These are phyloP conservation scores for Saksenaea vasiformis DNA, from an alignment of 371 early-diverging fungal species.

Conservation along the genomic window DNA sequence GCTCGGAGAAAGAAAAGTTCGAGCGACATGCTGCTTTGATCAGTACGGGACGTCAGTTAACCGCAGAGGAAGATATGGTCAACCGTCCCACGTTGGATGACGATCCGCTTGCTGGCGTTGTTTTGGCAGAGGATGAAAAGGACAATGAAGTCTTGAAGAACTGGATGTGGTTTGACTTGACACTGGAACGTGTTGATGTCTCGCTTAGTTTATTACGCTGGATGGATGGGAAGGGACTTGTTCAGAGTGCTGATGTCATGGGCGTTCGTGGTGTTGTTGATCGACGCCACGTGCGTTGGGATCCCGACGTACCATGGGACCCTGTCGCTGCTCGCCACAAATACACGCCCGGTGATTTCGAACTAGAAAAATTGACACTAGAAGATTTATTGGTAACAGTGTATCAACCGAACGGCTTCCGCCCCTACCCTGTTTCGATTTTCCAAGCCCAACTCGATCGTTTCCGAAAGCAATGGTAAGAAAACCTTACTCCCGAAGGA, in stretches of 20 bases:
- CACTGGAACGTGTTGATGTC: slow-evolving; percentile 83
- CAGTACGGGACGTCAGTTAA: slow-evolving; percentile 13
- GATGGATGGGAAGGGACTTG: slow-evolving; percentile 90
- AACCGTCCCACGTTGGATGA: slow-evolving; percentile 13
- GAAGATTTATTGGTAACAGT: slow-evolving; percentile 73
- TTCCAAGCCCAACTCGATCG: slow-evolving; percentile 81
- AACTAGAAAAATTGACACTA: slow-evolving; percentile 70
- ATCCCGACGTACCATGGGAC: slow-evolving; percentile 65
- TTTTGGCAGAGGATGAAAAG: slow-evolving; percentile 47
- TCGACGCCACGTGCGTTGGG: slow-evolving; percentile 84
- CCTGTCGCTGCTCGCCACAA: slow-evolving; percentile 63
- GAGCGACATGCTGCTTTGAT: slow-evolving; percentile 35
- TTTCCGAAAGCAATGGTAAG: slow-evolving; percentile 86
- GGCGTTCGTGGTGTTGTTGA: slow-evolving; percentile 92
- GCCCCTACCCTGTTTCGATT: slow-evolving; percentile 88
- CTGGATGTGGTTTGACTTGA: slow-evolving; percentile 77
- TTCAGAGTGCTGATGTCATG: slow-evolving; percentile 79
- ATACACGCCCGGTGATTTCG: slow-evolving; percentile 84
- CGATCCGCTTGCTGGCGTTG: slow-evolving; percentile 45
- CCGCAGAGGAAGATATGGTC: background rate
- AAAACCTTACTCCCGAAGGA: background rate
- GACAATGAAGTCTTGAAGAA: slow-evolving; percentile 40
- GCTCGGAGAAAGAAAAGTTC: slow-evolving; percentile 44
- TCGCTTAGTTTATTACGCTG: slow-evolving; percentile 86
- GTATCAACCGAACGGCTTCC: slow-evolving; percentile 78